Evolutionary conservation across 2,329 filamentous ascomycete genomes (phyloP).

Genomic region (Cercospora sp.): DNA sequence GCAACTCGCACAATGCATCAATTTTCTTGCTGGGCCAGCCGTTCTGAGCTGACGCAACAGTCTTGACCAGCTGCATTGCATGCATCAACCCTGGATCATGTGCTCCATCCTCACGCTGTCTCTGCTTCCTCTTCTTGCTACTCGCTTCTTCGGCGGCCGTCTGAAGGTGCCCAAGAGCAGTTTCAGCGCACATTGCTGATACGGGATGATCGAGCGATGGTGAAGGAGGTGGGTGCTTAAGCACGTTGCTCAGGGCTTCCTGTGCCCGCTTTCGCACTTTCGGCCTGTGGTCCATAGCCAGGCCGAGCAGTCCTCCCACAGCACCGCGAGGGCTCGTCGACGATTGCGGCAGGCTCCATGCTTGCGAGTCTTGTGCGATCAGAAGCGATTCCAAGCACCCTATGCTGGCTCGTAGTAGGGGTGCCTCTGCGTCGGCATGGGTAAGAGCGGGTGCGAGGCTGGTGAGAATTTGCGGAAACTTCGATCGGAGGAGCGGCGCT

Average conservation of each 20-base stretch:
- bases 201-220: slow-evolving; percentile 92
- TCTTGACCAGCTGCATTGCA: slow-evolving; percentile 87
- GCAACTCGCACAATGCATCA: slow-evolving; percentile 82
- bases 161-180: slow-evolving; percentile 75
- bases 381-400: slow-evolving; percentile 92
- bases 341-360: slow-evolving; percentile 83
- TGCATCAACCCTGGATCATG: slow-evolving; percentile 76
- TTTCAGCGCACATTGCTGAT: slow-evolving; percentile 93
- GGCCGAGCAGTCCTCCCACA: slow-evolving; percentile 78
- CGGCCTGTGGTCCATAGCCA: slow-evolving; percentile 82
- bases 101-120: slow-evolving; percentile 58
- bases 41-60: slow-evolving; percentile 78
- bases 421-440: slow-evolving; percentile 78
- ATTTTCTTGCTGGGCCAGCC: slow-evolving; percentile 98
- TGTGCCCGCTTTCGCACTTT: slow-evolving; percentile 94
- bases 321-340: slow-evolving; percentile 85
- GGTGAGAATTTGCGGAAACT: slow-evolving; percentile 90
- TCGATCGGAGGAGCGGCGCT: slow-evolving; percentile 82
- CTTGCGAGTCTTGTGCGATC: slow-evolving; percentile 78
- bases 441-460: slow-evolving; percentile 82
- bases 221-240: slow-evolving; percentile 83
- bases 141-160: slow-evolving; percentile 70
- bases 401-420: slow-evolving; percentile 81
- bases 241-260: slow-evolving; percentile 79
- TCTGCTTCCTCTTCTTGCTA: slow-evolving; percentile 65